phyloP scores from a whole-genome alignment of 1,284 basidiomycete genomes.

The Pseudozyma sp. region DNA sequence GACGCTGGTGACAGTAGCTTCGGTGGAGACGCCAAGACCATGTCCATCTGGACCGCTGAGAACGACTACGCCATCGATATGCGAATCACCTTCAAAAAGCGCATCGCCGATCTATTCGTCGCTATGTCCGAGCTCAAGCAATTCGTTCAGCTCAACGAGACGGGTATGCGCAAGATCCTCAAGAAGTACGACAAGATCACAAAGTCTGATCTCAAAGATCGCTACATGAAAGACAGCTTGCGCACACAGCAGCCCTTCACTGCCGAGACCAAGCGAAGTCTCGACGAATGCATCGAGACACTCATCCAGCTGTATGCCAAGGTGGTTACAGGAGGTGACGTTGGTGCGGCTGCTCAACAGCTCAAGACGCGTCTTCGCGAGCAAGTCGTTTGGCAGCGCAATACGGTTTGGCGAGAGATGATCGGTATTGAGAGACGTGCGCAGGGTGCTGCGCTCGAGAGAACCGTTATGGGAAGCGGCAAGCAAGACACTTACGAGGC shows the following conservation, averaged over 20 bases:
- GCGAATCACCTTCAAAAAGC: conserved; percentile 88
- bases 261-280: conserved; percentile 74
- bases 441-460: conserved; percentile 66
- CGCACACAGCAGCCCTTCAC: conserved; percentile 70
- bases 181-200: conserved; percentile 99
- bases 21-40: conserved; percentile 40
- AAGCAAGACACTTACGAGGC: conserved; percentile 39
- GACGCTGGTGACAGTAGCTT: conserved; percentile 48
- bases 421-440: conserved; percentile 81
- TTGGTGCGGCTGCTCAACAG: conserved; percentile 79
- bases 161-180: conserved; percentile 93
- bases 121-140: conserved; percentile 81
- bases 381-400: conserved; percentile 88
- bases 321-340: conserved; percentile 84
- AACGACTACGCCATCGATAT: conserved; percentile 89
- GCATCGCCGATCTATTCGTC: conserved; percentile 88
- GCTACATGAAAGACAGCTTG: conserved; percentile 83
- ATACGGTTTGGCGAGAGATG: conserved; percentile 98
- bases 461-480: conserved; percentile 55
- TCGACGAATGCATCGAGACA: conserved; percentile 76
- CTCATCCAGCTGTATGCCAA: conserved; percentile 85
- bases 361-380: conserved; percentile 90
- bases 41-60: conserved; percentile 80
- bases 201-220: conserved; percentile 83
- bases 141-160: conserved; percentile 93